A percentile compares a stretch with the other conserved stretches of the same genome.
phyloP scores from a whole-genome alignment of 2,329 filamentous ascomycete species.

The Xylaria digitata region DNA sequence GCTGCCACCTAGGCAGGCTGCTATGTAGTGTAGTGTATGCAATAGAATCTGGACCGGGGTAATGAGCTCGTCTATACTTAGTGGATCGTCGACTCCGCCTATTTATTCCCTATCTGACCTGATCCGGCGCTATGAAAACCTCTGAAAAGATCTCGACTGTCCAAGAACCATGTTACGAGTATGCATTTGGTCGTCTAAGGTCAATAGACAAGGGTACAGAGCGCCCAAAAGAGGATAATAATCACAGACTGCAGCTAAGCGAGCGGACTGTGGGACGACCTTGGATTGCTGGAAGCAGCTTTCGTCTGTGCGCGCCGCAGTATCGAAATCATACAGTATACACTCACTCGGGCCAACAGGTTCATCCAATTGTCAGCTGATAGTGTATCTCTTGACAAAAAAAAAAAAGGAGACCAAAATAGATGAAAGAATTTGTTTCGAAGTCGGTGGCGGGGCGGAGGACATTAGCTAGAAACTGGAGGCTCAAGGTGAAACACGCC shows the following conservation, averaged over 20 bases:
- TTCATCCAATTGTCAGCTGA: not conserved
- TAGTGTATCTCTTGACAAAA: not conserved
- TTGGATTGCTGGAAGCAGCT: not conserved
- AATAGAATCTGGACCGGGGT: conserved; percentile 4
- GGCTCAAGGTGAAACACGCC: not conserved
- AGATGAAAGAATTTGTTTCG: too few relatives aligned
- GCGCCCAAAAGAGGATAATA: not conserved
- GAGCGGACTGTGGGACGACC: conserved; percentile 1
- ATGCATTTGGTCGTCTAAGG: not conserved
- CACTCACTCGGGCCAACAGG: not conserved
- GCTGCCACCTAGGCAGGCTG: too few relatives aligned
- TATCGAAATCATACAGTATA: not conserved
- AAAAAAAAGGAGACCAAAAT: not conserved
- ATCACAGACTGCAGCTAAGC: conserved; percentile 5
- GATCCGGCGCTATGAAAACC: conserved; percentile 3
- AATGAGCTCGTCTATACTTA: not conserved
- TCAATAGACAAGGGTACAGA: conserved; percentile 10
- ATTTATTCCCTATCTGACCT: conserved; percentile 8
- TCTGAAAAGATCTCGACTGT: conserved; percentile 1
- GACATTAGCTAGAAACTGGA: not conserved
- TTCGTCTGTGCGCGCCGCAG: conserved; percentile 2
- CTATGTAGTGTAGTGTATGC: too few relatives aligned
- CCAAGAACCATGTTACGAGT: not conserved
- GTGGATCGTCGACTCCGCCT: not conserved
- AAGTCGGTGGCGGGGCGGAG: not conserved